Percentiles rank a stretch among this genome's conserved stretches.
phyloP scores from a whole-genome alignment of 306 rosid species.

The Astragalus membranaceus region DNA sequence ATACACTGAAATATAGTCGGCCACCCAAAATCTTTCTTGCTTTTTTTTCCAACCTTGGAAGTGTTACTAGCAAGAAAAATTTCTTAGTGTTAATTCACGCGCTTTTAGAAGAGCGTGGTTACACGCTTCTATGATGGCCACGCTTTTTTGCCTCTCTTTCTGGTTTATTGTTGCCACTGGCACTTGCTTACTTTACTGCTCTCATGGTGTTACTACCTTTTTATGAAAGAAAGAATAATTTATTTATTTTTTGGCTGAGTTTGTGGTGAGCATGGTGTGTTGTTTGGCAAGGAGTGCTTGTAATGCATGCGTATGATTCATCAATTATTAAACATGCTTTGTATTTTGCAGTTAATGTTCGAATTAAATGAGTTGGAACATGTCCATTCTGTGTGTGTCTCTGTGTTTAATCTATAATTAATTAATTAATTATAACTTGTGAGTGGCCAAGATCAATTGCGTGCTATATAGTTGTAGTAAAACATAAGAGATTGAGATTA shows the following conservation, averaged over 20 bases:
- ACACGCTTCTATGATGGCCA: constrained; percentile 22
- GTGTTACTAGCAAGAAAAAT: constrained; percentile 46
- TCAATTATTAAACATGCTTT: constrained; percentile 33
- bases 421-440: background rate
- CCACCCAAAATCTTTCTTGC: constrained; percentile 53
- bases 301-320: constrained; percentile 24
- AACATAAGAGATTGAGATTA: background rate
- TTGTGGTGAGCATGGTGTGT: background rate
- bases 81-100: constrained; percentile 29
- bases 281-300: background rate
- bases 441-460: constrained; percentile 18
- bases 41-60: constrained; percentile 59
- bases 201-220: background rate
- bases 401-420: background rate
- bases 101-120: background rate
- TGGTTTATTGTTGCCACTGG: background rate
- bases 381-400: background rate
- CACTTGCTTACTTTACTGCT: background rate
- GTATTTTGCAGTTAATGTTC: background rate
- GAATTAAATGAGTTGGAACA: constrained; percentile 16
- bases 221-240: background rate
- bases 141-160: constrained; percentile 6
- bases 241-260: background rate
- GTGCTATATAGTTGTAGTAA: background rate
- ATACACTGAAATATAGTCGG: constrained; percentile 18